A percentile compares a stretch with the other conserved stretches of the same genome.
Conservation (phyloP, 495 filamentous ascomycete species). For the Aspergillus conjunctus region DNA sequence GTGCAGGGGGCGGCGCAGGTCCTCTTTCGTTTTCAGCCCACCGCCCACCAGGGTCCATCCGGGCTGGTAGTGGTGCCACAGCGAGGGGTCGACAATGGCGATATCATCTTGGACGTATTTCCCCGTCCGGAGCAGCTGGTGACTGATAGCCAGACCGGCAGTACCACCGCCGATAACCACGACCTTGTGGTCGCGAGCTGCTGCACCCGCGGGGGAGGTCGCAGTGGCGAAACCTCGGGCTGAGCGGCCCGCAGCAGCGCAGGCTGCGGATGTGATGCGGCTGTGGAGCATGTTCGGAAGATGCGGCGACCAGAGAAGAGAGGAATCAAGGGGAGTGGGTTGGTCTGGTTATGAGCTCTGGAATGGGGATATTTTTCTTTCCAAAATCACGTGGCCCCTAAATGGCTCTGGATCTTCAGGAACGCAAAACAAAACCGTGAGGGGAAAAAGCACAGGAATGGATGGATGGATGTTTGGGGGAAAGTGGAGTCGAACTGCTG, state of each 20-base stretch:
- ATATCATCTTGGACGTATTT: conserved; percentile 62
- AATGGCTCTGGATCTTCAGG: too few relatives aligned
- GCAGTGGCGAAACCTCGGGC: conserved; percentile 42
- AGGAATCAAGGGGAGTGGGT: too few relatives aligned
- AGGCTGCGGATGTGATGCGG: conserved; percentile 17
- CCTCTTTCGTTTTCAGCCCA: conserved; percentile 60
- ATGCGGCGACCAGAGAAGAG: neutral
- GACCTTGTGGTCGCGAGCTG: conserved; percentile 56
- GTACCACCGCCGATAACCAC: conserved; percentile 66
- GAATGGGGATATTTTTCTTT: too few relatives aligned
- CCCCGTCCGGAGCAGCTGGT: conserved; percentile 61
- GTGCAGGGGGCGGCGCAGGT: conserved; percentile 54
- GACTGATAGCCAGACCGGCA: conserved; percentile 62
- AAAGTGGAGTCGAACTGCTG: too few relatives aligned
- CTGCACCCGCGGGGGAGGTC: conserved; percentile 38
- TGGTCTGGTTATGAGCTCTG: too few relatives aligned
- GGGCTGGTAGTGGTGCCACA: conserved; percentile 70
- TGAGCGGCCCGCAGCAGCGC: conserved; percentile 21
- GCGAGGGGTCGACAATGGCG: conserved; percentile 65
- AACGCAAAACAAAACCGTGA: too few relatives aligned
- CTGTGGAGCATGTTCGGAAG: conserved; percentile 16
- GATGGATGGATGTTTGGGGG: too few relatives aligned
- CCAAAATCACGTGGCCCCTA: too few relatives aligned
- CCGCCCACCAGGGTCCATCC: conserved; percentile 72
- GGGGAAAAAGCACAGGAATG: too few relatives aligned